Base-by-base conservation (phyloP, 1,139 yeast species). In the Suhomyces guaymorum region DNA sequence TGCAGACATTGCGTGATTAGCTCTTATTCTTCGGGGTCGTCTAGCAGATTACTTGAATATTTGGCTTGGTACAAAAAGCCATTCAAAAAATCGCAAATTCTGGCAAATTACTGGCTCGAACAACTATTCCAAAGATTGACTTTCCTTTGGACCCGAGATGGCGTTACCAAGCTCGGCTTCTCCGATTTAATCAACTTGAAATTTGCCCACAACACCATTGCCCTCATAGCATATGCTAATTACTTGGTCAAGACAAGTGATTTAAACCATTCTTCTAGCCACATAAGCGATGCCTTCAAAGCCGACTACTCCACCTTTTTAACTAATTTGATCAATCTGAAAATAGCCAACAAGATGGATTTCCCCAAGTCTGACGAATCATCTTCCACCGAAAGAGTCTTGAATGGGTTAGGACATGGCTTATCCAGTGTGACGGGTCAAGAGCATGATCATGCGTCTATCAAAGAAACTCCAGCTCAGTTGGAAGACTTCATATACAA, bases 21-120 rank as follows among this genome's bases (percentile, higher is more conserved):
- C 30, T 73, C 74, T 1, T 50, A 63, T 15, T 44, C 57, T 21
- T 41, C 46, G 21, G 44, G 42, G 16, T 49, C 55, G 16, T 43
- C 45, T 30, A 46, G 52, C 14, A 44, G 57, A 21, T 69, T 74
- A 71, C 42, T 49, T 13, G 64, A 60, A 11, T 70, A 58, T 42
- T 54, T 70, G 32, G 41, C 38, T 18, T 43, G 54, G 26, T 51
- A 53, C 33, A 50, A 50, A 15, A 47, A 39, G 18, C 66, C 67
- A 8, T 66, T 65, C 40, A 38, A 44, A 15, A 62, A 60, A 40
- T 57, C 69, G 5, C 64, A 66, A 30, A 60, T 66, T 15, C 60
- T 69, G 2, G 71, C 66, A 3, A 59, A 59, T 33, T 51, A 57
- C 35, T 70, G 76, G 76, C 50, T 65, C n/a, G 66, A 59, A 17